Evolutionary conservation across 306 rosid genomes (phyloP), one percentile per base, ranked within the genome.

Genomic region (Cicer judaicum): DNA sequence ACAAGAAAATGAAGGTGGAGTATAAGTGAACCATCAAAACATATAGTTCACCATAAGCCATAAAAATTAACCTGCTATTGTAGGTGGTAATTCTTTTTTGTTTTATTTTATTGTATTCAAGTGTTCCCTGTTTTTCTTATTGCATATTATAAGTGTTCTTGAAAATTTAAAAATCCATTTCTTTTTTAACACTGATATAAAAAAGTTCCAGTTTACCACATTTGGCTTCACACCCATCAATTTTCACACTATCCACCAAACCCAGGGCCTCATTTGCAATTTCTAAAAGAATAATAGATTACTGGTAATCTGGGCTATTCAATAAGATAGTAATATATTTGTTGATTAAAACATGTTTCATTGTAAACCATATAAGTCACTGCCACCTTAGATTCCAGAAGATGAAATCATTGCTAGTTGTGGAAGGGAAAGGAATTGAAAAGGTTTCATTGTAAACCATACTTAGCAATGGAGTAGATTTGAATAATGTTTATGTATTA

Each of bases 401-500:
- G 21, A 63, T 62, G 16, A 44, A 71, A 61, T 72, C 64, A 55
- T 60, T 38, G n/a, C 42, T 56, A 52, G 73, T 48, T 69, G 19
- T 72, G 64, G 24, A 66, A 56, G 57, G 67, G 66, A 59, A 72
- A 50, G 72, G 68, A 56, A 40, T 21, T 73, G 62, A 50, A 41
- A 66, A 70, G 36, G 48, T 42, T 2, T 59, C 42, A 64, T 56
- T n/a, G 40, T 82, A 21, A 21, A 21, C 24, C 24, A 59, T 34
- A 36, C 29, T 64, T 49, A 34, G 36, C 12, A 43, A 60, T 62
- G 12, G 73, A 78, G 70, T 78, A 70, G 42, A 70, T 74, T 77
- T 83, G 57, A 72, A 59, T 24, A 10, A 47, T 50, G 59, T 8
- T 49, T 42, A 44, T 36, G 62, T 18, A 53, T 71, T 19, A 1